These are phyloP conservation scores for Podaxis sp. DNA, from an alignment of 768 basidiomycete species.

Conservation along the genomic window DNA sequence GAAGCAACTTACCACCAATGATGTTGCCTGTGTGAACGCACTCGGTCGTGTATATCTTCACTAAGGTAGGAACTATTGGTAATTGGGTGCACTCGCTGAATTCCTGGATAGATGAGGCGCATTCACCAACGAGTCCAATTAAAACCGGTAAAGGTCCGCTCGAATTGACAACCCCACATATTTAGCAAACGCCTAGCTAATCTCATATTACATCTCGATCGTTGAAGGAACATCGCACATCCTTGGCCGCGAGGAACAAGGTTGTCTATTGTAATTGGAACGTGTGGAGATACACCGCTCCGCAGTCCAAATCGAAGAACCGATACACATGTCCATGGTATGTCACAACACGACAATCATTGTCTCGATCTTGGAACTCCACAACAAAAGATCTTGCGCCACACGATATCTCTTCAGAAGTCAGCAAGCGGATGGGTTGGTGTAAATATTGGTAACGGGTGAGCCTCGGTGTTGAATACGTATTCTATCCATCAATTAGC, in stretches of 20 bases:
- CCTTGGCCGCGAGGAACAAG: neutral
- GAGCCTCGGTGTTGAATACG: constrained; percentile 88
- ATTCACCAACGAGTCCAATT: too few relatives aligned
- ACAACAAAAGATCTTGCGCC: neutral
- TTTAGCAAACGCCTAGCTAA: too few relatives aligned
- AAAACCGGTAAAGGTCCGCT: too few relatives aligned
- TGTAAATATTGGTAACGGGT: constrained; percentile 39
- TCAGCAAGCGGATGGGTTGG: constrained; percentile 21
- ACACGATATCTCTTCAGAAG: neutral
- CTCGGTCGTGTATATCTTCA: too few relatives aligned
- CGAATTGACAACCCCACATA: too few relatives aligned
- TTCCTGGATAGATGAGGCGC: too few relatives aligned
- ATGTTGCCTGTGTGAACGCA: too few relatives aligned
- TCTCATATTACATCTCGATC: too few relatives aligned
- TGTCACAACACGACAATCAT: neutral
- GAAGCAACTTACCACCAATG: too few relatives aligned
- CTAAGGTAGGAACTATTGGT: too few relatives aligned
- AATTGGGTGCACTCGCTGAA: too few relatives aligned
- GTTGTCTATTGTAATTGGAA: neutral
- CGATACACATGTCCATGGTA: too few relatives aligned
- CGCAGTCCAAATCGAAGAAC: neutral
- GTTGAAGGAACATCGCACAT: neutral
- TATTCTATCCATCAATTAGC: constrained; percentile 47
- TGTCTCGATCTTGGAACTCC: neutral
- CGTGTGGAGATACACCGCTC: neutral